Evolutionary conservation across 208 protist genomes (phyloP).

Genomic region (Trypanosoma lewisi): DNA sequence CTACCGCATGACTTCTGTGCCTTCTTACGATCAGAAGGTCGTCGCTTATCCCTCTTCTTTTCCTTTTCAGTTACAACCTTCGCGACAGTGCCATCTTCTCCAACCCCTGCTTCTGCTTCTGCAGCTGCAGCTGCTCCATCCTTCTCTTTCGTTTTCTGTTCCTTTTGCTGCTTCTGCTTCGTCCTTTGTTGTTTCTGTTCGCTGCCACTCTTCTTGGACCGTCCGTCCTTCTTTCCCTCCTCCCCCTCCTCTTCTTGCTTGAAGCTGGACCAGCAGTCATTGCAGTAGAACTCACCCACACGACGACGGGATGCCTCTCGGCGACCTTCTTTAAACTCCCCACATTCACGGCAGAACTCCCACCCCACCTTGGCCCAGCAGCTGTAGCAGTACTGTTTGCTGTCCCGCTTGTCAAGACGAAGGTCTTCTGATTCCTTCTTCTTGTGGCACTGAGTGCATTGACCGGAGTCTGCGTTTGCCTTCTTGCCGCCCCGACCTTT

Average conservation of each 20-base stretch:
- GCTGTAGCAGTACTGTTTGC: slow-evolving; percentile 65
- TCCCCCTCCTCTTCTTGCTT: slow-evolving; percentile 14
- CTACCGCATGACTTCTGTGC: not conserved
- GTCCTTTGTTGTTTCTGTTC: slow-evolving; percentile 1
- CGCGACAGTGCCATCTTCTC: not conserved
- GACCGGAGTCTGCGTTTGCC: not conserved
- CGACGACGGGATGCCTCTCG: slow-evolving; percentile 37
- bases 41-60: slow-evolving; percentile 18
- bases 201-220: not conserved
- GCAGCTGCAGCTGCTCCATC: slow-evolving; percentile 6
- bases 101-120: too few relatives aligned
- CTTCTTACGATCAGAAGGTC: not conserved
- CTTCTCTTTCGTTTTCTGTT: not conserved
- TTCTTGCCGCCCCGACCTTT: slow-evolving; percentile 1
- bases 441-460: slow-evolving; percentile 59
- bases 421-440: slow-evolving; percentile 63
- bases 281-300: slow-evolving; percentile 45
- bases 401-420: slow-evolving; percentile 49
- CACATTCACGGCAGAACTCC: slow-evolving; percentile 62
- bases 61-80: slow-evolving; percentile 1
- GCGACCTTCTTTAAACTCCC: slow-evolving; percentile 61
- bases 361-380: slow-evolving; percentile 73
- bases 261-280: slow-evolving; percentile 25
- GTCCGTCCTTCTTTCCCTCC: slow-evolving; percentile 11
- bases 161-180: not conserved